Percentiles rank a stretch among this genome's conserved stretches.
These are phyloP conservation scores for Fagus crenata DNA, from an alignment of 306 rosid genomes.

Conservation along the genomic window DNA sequence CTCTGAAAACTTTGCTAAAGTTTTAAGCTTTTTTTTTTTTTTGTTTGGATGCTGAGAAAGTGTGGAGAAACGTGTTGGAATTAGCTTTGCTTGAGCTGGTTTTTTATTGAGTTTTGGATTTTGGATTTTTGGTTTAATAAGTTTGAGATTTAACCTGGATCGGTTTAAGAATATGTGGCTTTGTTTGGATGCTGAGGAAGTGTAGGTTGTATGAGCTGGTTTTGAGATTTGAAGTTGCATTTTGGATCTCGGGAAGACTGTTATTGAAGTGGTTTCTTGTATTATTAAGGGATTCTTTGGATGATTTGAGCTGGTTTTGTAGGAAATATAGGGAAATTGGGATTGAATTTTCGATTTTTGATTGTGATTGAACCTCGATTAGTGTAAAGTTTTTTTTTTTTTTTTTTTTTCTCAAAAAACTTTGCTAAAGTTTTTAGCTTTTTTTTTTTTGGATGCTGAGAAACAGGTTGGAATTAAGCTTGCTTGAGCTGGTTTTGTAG, in stretches of 20 bases:
- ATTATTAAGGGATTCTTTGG: too few species aligned
- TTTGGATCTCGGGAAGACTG: too few species aligned
- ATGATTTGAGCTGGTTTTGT: not conserved
- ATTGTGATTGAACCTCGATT: slow-evolving; percentile 6
- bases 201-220: too few species aligned
- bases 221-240: too few species aligned
- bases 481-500: too few species aligned
- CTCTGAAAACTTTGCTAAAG: too few species aligned
- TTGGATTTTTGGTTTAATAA: not conserved
- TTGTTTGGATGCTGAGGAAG: too few species aligned
- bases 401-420: too few species aligned
- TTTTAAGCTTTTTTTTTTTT: not conserved
- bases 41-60: slow-evolving; percentile 14
- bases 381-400: not conserved
- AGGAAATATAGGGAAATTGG: not conserved
- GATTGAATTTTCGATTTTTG: slow-evolving; percentile 1
- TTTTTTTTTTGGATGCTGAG: not conserved
- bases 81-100: not conserved
- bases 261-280: too few species aligned
- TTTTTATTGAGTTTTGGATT: not conserved
- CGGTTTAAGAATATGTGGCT: not conserved
- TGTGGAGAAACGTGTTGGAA: not conserved
- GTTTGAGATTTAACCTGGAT: slow-evolving; percentile 4
- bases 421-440: not conserved
- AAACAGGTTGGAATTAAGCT: too few species aligned